phyloP scores from a whole-genome alignment of 2,329 filamentous ascomycete genomes.

The Thielaviopsis musarum region DNA sequence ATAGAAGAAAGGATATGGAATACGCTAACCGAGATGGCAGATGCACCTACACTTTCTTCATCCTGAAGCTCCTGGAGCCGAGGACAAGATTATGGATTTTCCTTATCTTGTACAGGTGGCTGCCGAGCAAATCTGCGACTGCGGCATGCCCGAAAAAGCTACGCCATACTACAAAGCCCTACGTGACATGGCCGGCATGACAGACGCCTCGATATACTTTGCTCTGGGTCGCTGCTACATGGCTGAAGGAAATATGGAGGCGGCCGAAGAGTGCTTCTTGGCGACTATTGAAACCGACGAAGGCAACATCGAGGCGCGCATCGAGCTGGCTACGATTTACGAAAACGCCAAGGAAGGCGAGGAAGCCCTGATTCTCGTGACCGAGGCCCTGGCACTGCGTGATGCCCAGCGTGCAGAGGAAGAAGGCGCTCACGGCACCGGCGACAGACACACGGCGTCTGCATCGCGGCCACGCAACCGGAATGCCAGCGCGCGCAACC shows the following conservation, averaged over 20 bases:
- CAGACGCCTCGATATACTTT: slow-evolving; percentile 35
- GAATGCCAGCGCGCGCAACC: slow-evolving; percentile 56
- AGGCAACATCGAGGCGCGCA: slow-evolving; percentile 57
- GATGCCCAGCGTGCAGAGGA: slow-evolving; percentile 40
- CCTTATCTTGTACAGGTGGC: slow-evolving; percentile 64
- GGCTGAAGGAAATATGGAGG: slow-evolving; percentile 41
- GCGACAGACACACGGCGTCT: slow-evolving; percentile 27
- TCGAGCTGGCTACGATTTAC: slow-evolving; percentile 70
- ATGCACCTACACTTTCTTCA: slow-evolving; percentile 54
- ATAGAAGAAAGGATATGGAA: too few species aligned
- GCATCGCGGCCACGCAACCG: slow-evolving; percentile 69
- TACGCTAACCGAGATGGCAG: background rate
- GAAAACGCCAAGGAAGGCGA: slow-evolving; percentile 57
- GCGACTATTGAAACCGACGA: slow-evolving; percentile 56
- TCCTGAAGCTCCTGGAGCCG: slow-evolving; percentile 27
- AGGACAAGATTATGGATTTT: slow-evolving; percentile 31
- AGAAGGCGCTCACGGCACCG: slow-evolving; percentile 58
- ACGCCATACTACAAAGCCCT: slow-evolving; percentile 41
- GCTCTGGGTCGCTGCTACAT: slow-evolving; percentile 53
- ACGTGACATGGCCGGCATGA: slow-evolving; percentile 28
- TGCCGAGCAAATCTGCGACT: slow-evolving; percentile 29
- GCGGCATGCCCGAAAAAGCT: slow-evolving; percentile 24
- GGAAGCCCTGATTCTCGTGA: slow-evolving; percentile 60
- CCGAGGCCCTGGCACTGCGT: slow-evolving; percentile 53
- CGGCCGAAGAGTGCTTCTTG: slow-evolving; percentile 64